A percentile compares a stretch with the other conserved stretches of the same genome.
Evolutionary conservation across 176 grass and related monocot species (phyloP).

Genomic region (Secale cereale): DNA sequence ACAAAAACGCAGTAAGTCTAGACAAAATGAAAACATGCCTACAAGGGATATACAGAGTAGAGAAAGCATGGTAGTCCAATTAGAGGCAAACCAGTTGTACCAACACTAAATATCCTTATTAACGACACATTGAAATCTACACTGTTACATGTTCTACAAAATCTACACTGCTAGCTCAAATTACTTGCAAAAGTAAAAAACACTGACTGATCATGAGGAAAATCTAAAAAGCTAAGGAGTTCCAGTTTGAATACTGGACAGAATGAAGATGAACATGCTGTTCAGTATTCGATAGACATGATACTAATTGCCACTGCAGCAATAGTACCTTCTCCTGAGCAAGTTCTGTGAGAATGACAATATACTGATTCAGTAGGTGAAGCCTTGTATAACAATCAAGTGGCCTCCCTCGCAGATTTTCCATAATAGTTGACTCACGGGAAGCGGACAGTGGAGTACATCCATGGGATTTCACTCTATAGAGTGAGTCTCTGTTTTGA

Average conservation of each 20-base stretch:
- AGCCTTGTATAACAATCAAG: constrained; percentile 45
- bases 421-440: constrained; percentile 16
- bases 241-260: neutral
- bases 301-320: constrained; percentile 9
- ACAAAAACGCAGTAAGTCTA: neutral
- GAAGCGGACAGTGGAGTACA: constrained; percentile 18
- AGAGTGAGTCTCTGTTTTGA: constrained; percentile 26
- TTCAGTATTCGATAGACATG: constrained; percentile 12
- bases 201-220: neutral
- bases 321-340: constrained; percentile 57
- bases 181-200: neutral
- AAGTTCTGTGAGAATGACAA: constrained; percentile 51
- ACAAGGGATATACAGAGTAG: neutral
- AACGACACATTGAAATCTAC: neutral
- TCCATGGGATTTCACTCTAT: constrained; percentile 18
- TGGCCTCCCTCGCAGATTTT: constrained; percentile 30
- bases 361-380: constrained; percentile 55
- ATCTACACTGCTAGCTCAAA: neutral
- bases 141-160: neutral
- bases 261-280: constrained; percentile 17
- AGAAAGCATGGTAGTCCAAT: neutral
- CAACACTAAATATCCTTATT: neutral
- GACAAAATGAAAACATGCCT: neutral
- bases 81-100: neutral
- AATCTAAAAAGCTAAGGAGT: constrained; percentile 1